Conservation (phyloP, 75 land plant species). For the Pinus tabuliformis region DNA sequence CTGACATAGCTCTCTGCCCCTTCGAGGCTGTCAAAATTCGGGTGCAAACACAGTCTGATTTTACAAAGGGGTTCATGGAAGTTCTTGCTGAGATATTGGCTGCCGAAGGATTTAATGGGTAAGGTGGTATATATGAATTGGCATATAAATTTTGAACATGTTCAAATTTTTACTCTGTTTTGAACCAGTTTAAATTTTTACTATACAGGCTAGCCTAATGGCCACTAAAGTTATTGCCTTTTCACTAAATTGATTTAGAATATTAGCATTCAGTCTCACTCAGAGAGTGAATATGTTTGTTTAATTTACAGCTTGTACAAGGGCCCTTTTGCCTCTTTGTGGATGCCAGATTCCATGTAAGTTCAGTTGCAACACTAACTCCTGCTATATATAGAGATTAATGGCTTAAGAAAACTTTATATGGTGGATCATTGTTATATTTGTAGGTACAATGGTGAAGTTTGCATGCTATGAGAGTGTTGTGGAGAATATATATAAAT, state of each 20-base stretch:
- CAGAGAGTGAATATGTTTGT: not conserved
- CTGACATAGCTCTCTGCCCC: conserved; percentile 37
- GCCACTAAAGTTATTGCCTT: no score
- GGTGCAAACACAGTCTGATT: conserved; percentile 33
- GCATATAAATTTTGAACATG: not conserved
- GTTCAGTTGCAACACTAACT: not conserved
- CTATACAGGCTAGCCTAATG: no score
- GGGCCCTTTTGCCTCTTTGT: conserved; percentile 34
- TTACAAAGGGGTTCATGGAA: conserved; percentile 26
- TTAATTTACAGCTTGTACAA: conserved; percentile 26
- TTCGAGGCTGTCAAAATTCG: conserved; percentile 35
- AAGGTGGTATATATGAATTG: not conserved
- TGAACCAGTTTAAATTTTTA: no score
- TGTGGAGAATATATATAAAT: conserved; percentile 34
- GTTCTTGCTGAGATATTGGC: conserved; percentile 25
- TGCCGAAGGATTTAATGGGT: conserved; percentile 22
- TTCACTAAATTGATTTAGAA: no score
- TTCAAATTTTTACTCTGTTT: not conserved
- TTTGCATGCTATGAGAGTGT: conserved; percentile 48
- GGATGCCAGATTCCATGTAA: conserved; percentile 37
- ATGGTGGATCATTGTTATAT: conserved; percentile 4
- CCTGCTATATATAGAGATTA: not conserved
- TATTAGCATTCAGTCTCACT: not conserved
- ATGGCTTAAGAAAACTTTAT: conserved; percentile 15
- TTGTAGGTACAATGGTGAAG: conserved; percentile 51